Evolutionary conservation across 495 filamentous ascomycete species (phyloP), one percentile per base, ranked within the genome.

Genomic region (Talaromyces wortmannii): DNA sequence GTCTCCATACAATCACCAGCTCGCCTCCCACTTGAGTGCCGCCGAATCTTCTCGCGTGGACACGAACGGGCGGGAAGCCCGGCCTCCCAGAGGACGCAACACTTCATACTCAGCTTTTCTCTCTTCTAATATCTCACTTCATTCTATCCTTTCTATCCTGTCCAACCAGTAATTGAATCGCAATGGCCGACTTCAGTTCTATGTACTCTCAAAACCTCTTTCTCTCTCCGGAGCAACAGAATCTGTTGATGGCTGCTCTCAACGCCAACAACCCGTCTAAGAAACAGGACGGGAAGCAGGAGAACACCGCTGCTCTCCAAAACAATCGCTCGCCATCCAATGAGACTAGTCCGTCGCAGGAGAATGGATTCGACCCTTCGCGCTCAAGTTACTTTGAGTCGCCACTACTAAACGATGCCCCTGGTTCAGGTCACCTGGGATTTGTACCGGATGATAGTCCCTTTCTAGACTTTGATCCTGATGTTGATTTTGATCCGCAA

Each of bases 221-320:
- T 65, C 86, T 96, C 57, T 90, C 90, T 40, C 85, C 87, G 15
- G 84, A 87, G 62, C 90, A 98, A 68, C 90, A 97, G 72, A 86
- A 88, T 64, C 84, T 97, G 42, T 74, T 97, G 44, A 84, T 91
- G 43, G 89, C 90, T 46, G 92, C 94, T 18, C 83, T 98, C 59
- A 85, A 86, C 47, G 95, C 92, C 52, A 92, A 92, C 69, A 76
- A 74, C 18, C 71, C 78, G 55, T 57, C 63, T 53, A 61, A 65
- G 30, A 72, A 69, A 48, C 66, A 65, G 31, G 11, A 10, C n/a
- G 52, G 45, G 29, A 60, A 64, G 29, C 52, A 56, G 10, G 67
- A 57, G 40, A 64, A 60, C 18, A 62, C 44, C 64, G 67, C 23
- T 66, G 67, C 31, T 55, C 61, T 13, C 44, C 71, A 76, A 44